phyloP scores from a whole-genome alignment of 176 grass and related monocot genomes.

The Carex myosuroides region DNA sequence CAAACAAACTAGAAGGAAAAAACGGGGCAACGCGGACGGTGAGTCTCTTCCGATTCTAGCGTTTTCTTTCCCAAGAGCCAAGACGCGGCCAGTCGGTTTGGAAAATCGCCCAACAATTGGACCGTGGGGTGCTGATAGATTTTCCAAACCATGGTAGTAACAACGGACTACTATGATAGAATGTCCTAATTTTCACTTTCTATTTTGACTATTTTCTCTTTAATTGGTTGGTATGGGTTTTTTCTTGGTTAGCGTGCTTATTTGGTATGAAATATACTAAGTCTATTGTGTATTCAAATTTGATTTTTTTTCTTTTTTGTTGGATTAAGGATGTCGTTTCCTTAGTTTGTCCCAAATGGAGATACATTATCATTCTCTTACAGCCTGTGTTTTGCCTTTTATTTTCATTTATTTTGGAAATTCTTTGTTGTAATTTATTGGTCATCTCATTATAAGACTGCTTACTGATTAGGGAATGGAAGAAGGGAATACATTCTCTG shows the following conservation, averaged over 20 bases:
- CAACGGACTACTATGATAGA: neutral
- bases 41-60: neutral
- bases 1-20: neutral
- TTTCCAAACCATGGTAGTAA: neutral
- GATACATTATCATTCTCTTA: neutral
- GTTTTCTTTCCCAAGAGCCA: neutral
- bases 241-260: neutral
- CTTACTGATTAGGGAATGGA: constrained; percentile 32
- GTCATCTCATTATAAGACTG: neutral
- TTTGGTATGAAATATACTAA: neutral
- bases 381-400: neutral
- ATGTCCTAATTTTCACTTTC: neutral
- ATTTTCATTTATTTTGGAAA: constrained; percentile 1
- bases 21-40: neutral
- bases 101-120: neutral
- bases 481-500: constrained; percentile 42
- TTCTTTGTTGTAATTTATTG: neutral
- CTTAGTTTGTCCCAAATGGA: neutral
- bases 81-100: neutral
- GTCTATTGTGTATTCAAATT: neutral
- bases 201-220: neutral
- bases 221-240: neutral
- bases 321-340: neutral
- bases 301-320: neutral
- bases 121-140: neutral